These are phyloP conservation scores for Psidium friedrichsthalianum DNA, from an alignment of 345 rosid species.

Conservation along the genomic window DNA sequence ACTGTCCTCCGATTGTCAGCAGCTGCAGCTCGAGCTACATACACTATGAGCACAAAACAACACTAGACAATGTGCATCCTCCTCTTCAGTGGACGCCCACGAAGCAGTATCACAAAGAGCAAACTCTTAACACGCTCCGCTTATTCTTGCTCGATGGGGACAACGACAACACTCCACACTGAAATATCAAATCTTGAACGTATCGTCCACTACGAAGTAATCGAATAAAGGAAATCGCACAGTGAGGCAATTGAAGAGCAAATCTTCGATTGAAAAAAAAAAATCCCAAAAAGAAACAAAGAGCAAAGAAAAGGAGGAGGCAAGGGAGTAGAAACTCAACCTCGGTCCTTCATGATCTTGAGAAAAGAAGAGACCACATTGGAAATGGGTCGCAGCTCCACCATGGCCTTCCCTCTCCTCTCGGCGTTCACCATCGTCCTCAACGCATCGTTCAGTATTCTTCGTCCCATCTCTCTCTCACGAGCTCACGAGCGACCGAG, in stretches of 20 bases:
- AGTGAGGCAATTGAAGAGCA: neutral
- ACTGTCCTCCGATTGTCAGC: neutral
- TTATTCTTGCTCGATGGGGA: neutral
- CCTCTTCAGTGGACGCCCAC: neutral
- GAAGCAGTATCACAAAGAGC: neutral
- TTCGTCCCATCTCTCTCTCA: constrained; percentile 62
- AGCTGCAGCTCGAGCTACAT: neutral
- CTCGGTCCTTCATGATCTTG: constrained; percentile 73
- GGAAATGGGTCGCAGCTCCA: constrained; percentile 77
- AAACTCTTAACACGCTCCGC: neutral
- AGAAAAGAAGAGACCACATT: constrained; percentile 82
- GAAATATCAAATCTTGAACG: neutral
- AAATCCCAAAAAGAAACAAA: neutral
- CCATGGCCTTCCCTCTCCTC: constrained; percentile 64
- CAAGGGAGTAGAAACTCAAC: constrained; percentile 9
- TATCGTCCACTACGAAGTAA: neutral
- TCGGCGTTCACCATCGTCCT: constrained; percentile 86
- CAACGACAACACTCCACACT: neutral
- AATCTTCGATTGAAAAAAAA: neutral
- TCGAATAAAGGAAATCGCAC: neutral
- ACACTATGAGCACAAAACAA: neutral
- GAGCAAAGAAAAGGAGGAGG: neutral
- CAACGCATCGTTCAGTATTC: constrained; percentile 78
- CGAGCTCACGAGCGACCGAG: neutral
- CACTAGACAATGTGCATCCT: neutral